Conservation (phyloP, 1,284 basidiomycete genomes). For the Agroathelia rolfsii region DNA sequence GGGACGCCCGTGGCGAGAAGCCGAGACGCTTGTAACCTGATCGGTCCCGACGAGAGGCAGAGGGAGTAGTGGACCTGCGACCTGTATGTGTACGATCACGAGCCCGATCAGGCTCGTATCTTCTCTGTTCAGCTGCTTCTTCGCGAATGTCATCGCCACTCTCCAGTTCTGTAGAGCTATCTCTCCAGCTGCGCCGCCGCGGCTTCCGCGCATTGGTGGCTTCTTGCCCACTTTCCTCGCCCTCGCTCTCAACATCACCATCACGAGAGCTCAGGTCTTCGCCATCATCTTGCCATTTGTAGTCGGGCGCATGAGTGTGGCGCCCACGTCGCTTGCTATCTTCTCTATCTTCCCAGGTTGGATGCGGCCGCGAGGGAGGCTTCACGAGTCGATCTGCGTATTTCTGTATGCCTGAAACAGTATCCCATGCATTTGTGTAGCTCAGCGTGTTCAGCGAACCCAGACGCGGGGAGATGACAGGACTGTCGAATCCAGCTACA, state of each 20-base stretch:
- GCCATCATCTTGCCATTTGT: conserved; percentile 46
- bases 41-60: conserved; percentile 14
- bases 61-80: conserved; percentile 12
- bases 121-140: too few species aligned
- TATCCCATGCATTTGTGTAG: conserved; percentile 79
- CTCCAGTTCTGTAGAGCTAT: too few species aligned
- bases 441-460: conserved; percentile 47
- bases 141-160: conserved; percentile 27
- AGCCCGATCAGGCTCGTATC: too few species aligned
- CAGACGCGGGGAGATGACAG: conserved; percentile 16
- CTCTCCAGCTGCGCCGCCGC: conserved; percentile 20
- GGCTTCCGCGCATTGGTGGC: conserved; percentile 29
- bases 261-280: conserved; percentile 65
- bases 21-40: too few species aligned
- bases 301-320: too few species aligned
- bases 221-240: conserved; percentile 39
- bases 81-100: too few species aligned
- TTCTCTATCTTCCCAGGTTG: conserved; percentile 34
- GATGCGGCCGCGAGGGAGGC: conserved; percentile 31
- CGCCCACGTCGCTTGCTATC: conserved; percentile 28
- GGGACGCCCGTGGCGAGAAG: too few species aligned
- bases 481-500: conserved; percentile 24
- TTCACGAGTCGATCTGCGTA: conserved; percentile 60
- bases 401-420: conserved; percentile 63
- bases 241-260: conserved; percentile 76